Conservation (phyloP, 371 early-diverging fungal species). For the Coemansia sp. region DNA sequence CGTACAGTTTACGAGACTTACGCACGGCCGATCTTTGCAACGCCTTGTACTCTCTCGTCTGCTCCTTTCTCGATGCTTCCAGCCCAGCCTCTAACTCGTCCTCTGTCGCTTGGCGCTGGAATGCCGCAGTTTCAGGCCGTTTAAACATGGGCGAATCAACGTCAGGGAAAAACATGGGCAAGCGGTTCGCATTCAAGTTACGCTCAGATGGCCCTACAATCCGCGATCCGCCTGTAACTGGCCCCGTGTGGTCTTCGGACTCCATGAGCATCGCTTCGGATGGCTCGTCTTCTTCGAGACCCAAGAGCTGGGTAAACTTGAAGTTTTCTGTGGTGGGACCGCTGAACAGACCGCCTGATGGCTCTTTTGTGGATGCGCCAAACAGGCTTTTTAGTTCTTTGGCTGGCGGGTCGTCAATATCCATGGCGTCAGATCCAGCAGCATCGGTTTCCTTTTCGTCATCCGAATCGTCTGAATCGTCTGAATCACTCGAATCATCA, state of each 20-base stretch:
- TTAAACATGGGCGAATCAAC: conserved; percentile 30
- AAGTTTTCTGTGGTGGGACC: conserved; percentile 11
- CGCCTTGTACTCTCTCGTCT: conserved; percentile 32
- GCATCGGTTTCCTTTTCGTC: neutral
- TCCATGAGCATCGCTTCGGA: conserved; percentile 12
- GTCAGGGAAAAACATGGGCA: conserved; percentile 41
- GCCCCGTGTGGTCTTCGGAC: conserved; percentile 15
- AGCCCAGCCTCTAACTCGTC: conserved; percentile 45
- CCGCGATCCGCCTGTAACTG: conserved; percentile 32
- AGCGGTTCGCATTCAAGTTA: conserved; percentile 42
- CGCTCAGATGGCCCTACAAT: conserved; percentile 26
- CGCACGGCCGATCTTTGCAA: conserved; percentile 29
- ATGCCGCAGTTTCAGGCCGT: conserved; percentile 27
- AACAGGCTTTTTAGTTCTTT: conserved; percentile 3
- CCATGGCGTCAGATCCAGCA: conserved; percentile 23
- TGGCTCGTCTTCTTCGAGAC: conserved; percentile 45
- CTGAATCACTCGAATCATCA: neutral
- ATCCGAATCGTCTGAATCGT: neutral
- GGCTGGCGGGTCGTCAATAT: conserved; percentile 17
- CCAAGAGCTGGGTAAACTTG: conserved; percentile 34
- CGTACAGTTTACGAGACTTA: conserved; percentile 22
- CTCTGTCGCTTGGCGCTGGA: conserved; percentile 46
- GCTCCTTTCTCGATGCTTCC: conserved; percentile 7
- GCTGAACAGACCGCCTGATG: conserved; percentile 16
- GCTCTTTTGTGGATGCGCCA: neutral